These are phyloP conservation scores for carrot (Daucus carota) DNA, from an alignment of 129 eudicot genomes.

Conservation along the genomic window DH1_v3.0 NC_030388.2:23102001-23102500, in stretches of 20 bases:
- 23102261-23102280: background rate
- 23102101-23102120: too few species aligned
- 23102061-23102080: background rate
- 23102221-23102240: background rate
- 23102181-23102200: background rate
- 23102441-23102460: background rate
- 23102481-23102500: conserved; percentile 40
- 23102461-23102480: conserved; percentile 1
- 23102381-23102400: conserved; percentile 71
- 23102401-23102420: background rate
- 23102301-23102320: conserved; percentile 49
- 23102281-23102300: background rate
- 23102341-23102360: conserved; percentile 39
- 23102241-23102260: background rate
- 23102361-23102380: conserved; percentile 84
- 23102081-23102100: too few species aligned
- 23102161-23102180: background rate
- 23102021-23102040: too few species aligned
- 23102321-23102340: conserved; percentile 64
- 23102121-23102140: background rate
- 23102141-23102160: background rate
- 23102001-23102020: background rate
- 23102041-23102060: background rate
- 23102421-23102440: background rate
- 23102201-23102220: background rate